Conservation (phyloP, 345 rosid species). For the Trapa bicornis region DNA sequence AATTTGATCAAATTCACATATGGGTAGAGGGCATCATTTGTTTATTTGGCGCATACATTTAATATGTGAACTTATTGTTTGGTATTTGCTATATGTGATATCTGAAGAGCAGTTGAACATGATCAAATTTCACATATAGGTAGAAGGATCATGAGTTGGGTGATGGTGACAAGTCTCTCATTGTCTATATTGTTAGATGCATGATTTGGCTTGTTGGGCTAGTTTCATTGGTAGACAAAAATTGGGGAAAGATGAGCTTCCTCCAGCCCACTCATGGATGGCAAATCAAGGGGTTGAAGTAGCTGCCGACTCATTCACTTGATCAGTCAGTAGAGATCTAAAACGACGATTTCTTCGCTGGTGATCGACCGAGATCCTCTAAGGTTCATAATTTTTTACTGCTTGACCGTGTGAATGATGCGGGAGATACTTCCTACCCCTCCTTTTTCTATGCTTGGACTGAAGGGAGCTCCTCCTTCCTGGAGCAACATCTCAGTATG, state of each 20-base stretch:
- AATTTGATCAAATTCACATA: no score
- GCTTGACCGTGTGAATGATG: slow-evolving; percentile 83
- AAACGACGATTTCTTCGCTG: not conserved
- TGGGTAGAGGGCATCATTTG: no score
- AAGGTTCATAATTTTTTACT: slow-evolving; percentile 3
- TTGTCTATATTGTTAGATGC: not conserved
- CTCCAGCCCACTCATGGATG: slow-evolving; percentile 71
- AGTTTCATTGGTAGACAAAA: slow-evolving; percentile 6
- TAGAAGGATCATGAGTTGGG: no score
- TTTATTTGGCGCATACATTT: no score
- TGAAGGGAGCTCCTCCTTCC: slow-evolving; percentile 90
- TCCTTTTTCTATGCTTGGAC: slow-evolving; percentile 83
- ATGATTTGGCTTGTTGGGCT: not conserved
- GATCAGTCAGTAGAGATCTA: slow-evolving; percentile 29
- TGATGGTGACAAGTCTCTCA: no score
- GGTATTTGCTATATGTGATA: no score
- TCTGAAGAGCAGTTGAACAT: no score
- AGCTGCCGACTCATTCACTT: slow-evolving; percentile 93
- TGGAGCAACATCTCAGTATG: not conserved
- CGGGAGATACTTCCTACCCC: slow-evolving; percentile 67
- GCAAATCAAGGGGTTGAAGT: slow-evolving; percentile 35
- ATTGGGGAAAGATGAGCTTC: slow-evolving; percentile 49
- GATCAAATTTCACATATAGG: no score
- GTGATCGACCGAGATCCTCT: not conserved
- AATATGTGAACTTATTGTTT: no score